Evolutionary conservation across 2,329 filamentous ascomycete species (phyloP).

Genomic region (Ambrosiella xylebori): DNA sequence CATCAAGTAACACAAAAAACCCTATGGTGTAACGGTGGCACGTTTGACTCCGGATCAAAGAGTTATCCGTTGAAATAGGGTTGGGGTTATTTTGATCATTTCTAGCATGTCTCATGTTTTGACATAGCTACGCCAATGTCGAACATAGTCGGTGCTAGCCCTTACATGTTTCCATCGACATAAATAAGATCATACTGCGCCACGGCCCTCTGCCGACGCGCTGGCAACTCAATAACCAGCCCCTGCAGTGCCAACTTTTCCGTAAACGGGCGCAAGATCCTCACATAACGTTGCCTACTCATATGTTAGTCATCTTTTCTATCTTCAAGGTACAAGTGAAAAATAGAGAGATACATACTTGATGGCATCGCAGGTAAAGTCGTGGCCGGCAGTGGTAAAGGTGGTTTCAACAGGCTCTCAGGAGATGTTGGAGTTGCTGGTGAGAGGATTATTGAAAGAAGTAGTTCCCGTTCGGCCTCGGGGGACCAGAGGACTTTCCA

Average conservation of each 20-base stretch:
- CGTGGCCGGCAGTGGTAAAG: neutral
- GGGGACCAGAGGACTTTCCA: neutral
- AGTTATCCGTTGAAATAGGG: conserved; percentile 14
- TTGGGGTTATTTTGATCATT: conserved; percentile 9
- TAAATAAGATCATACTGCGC: too few species aligned
- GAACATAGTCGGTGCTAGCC: too few species aligned
- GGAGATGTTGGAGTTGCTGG: neutral
- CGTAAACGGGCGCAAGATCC: too few species aligned
- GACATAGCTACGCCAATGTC: too few species aligned
- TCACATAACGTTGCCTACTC: too few species aligned
- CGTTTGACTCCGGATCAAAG: conserved; percentile 14
- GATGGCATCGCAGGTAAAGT: neutral
- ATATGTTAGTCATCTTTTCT: too few species aligned
- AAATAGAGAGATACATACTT: neutral
- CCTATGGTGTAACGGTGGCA: conserved; percentile 12
- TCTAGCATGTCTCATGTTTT: too few species aligned
- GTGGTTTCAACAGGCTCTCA: neutral
- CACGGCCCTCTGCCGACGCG: too few species aligned
- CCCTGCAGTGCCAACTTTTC: too few species aligned
- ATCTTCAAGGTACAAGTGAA: neutral
- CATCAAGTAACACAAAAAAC: neutral
- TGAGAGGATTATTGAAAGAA: neutral
- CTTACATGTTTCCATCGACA: too few species aligned
- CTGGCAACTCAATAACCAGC: too few species aligned
- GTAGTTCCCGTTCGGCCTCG: neutral